Percentiles rank a stretch among this genome's conserved stretches.
Conservation (phyloP, 139 green algal genomes). For the Closterium sp. region DNA sequence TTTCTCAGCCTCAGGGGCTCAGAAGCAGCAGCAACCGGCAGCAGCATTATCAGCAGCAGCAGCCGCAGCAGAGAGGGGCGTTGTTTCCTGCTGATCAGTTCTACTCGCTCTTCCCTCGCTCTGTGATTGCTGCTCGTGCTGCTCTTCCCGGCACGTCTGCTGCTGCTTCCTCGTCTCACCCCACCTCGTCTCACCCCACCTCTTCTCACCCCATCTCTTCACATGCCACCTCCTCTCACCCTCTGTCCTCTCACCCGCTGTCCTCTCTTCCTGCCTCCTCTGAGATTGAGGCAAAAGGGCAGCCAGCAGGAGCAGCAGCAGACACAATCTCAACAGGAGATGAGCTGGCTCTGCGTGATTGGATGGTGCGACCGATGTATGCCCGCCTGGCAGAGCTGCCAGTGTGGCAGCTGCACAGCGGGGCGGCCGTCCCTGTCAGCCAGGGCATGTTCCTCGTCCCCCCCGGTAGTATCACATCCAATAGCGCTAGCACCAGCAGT, state of each 20-base stretch:
- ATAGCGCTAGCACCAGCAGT: too few species aligned
- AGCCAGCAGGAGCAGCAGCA: background rate
- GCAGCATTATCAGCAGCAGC: background rate
- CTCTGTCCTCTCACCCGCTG: background rate
- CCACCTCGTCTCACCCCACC: background rate
- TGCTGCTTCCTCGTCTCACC: background rate
- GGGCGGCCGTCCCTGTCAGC: conserved; percentile 49
- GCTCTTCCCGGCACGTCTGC: background rate
- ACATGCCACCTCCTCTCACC: background rate
- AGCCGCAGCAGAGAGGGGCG: background rate
- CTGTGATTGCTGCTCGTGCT: background rate
- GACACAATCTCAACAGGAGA: background rate
- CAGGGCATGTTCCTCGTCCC: conserved; percentile 68
- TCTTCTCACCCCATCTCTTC: background rate
- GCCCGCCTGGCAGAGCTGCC: conserved; percentile 41
- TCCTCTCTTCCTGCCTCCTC: background rate
- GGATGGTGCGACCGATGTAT: conserved; percentile 56
- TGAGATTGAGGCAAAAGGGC: background rate
- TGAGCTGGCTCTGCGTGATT: conserved; percentile 5
- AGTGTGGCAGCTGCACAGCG: conserved; percentile 63
- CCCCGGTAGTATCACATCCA: too few species aligned
- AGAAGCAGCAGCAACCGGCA: background rate
- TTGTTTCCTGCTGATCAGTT: background rate
- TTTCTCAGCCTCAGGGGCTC: background rate
- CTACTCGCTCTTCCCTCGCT: background rate